Percentiles rank a stretch among this genome's conserved stretches.
These are phyloP conservation scores for Salix purpurea DNA, from an alignment of 345 rosid species.

Conservation along the genomic window DNA sequence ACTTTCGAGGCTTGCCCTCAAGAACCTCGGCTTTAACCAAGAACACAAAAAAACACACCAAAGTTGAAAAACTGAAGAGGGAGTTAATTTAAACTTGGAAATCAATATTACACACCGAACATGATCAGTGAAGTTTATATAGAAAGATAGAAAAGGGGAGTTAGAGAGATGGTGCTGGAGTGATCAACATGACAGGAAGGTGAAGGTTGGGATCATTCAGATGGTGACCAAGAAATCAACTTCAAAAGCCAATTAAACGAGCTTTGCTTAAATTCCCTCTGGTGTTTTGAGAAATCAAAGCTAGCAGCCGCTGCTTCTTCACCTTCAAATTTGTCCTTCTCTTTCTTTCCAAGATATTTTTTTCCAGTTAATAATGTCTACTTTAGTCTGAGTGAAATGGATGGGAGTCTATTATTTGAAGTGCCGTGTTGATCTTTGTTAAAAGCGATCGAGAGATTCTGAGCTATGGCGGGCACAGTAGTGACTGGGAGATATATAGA, in stretches of 20 bases:
- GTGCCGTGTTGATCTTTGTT: neutral
- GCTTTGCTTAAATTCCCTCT: constrained; percentile 50
- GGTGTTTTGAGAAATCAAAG: constrained; percentile 45
- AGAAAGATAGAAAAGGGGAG: constrained; percentile 7
- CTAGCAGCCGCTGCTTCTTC: constrained; percentile 32
- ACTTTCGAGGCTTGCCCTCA: neutral
- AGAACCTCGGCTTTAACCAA: neutral
- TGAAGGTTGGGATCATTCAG: constrained; percentile 61
- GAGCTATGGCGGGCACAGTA: constrained; percentile 39
- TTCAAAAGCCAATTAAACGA: constrained; percentile 10
- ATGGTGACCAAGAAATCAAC: constrained; percentile 87
- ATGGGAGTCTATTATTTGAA: neutral
- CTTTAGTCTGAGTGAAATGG: constrained; percentile 6
- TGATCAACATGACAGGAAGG: constrained; percentile 54
- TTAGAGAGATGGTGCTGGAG: constrained; percentile 22
- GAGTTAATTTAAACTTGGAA: constrained; percentile 19
- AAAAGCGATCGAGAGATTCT: neutral
- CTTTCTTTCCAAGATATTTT: neutral
- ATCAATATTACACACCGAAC: neutral
- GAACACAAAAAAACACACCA: neutral
- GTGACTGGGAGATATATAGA: neutral
- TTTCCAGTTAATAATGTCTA: neutral
- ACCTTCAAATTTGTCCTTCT: constrained; percentile 13
- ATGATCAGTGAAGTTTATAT: neutral
- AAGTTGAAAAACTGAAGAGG: constrained; percentile 2